These are phyloP conservation scores for Anthoceros angustus DNA, from an alignment of 225 moss, liverwort and hornwort species.

Conservation along the genomic window DNA sequence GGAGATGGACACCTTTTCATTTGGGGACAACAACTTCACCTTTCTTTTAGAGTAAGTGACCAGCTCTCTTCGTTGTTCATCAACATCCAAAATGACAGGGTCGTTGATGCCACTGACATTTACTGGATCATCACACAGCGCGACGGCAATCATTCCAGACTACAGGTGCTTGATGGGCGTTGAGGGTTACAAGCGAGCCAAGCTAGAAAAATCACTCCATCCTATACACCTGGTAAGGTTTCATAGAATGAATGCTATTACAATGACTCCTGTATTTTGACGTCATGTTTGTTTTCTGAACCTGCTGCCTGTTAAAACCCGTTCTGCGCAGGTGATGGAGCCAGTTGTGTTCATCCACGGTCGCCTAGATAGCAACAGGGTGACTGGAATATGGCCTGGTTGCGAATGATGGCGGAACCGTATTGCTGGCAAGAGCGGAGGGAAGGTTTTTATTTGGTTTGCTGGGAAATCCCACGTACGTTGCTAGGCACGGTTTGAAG, in stretches of 20 bases:
- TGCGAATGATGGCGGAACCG: background rate
- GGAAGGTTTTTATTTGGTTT: too few species aligned
- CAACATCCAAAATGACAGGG: background rate
- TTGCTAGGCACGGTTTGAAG: too few species aligned
- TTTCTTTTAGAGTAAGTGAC: constrained; percentile 56
- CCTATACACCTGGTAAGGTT: background rate
- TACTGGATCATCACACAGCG: constrained; percentile 17
- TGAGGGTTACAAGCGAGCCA: constrained; percentile 28
- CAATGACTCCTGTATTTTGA: constrained; percentile 17
- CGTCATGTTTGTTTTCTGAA: constrained; percentile 24
- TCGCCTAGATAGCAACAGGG: constrained; percentile 17
- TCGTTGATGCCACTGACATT: background rate
- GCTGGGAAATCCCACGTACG: too few species aligned
- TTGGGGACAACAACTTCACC: constrained; percentile 41
- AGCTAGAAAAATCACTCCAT: constrained; percentile 23
- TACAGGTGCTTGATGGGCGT: constrained; percentile 33
- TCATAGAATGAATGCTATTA: background rate
- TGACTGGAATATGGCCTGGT: background rate
- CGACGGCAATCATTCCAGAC: constrained; percentile 24
- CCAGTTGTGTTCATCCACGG: constrained; percentile 48
- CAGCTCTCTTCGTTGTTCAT: background rate
- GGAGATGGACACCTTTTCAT: constrained; percentile 34
- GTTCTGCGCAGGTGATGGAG: constrained; percentile 27
- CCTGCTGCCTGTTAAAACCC: background rate
- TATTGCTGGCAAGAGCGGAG: too few species aligned